Base-by-base conservation (phyloP, 2,329 filamentous ascomycete genomes). In the Fusarium palustre region DNA sequence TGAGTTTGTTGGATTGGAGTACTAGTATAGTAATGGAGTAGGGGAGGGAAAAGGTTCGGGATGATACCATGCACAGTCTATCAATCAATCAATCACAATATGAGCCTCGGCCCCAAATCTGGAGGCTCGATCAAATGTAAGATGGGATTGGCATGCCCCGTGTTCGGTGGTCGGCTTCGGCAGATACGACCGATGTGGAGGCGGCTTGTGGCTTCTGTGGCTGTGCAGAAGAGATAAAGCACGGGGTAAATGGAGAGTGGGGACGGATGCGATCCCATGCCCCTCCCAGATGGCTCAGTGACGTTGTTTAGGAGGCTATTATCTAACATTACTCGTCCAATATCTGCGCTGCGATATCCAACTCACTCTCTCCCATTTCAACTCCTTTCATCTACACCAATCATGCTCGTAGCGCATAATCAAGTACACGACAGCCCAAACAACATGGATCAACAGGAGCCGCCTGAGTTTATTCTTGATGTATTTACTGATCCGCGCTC, bases 381-480 rank as follows among this genome's bases (percentile, higher is more conserved):
- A 57, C 36, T 48, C 42, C 22, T 33, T 28, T 52, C 48, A 52
- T 52, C 33, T 41, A 41, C 53, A 30, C 57, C 47, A 61, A 61
- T 55, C 49, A 75, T 75, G 73, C 57, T 75, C 46, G 38, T 68
- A 57, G 67, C 73, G 33, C 72, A 75, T 45, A 69, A 53, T 50
- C 69, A 68, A 54, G 43, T 67, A n/a, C 67, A 69, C 50, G 65
- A 73, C 36, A 69, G 41, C 9, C 39, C 66, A 24, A 49, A 33
- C 59, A 59, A 56, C 60, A 87, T 86, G 84, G 84, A 86, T 60
- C 81, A 82, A 64, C 82, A 83, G 61, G 81, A 79, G 55, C 89
- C 92, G 62, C 93, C 93, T 75, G 94, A 97, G 81, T 97, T 97
- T 83, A 93, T 92, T 72, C 88, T 99, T 78, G 94, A 97, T 79